Conservation (phyloP, 75 land plant species). For the Cupressus sempervirens region DNA sequence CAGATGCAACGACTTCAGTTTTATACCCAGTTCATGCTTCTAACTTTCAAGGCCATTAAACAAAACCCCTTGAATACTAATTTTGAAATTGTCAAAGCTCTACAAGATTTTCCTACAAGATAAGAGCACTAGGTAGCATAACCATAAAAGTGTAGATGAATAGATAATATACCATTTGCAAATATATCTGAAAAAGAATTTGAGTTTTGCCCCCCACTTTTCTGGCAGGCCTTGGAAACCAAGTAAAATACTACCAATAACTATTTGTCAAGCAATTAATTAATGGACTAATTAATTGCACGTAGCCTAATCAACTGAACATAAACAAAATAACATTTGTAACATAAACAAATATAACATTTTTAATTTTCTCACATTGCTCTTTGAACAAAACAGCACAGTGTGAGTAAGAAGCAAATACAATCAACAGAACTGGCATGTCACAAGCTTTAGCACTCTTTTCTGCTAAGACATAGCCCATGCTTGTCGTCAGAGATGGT, state of each 20-base stretch:
- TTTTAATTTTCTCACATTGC: conserved; percentile 4
- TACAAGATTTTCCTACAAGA: background rate
- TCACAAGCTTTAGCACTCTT: conserved; percentile 6
- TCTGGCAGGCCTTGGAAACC: too few species aligned
- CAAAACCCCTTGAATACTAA: background rate
- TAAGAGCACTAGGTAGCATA: background rate
- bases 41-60: background rate
- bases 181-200: background rate
- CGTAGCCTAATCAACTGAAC: background rate
- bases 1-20: background rate
- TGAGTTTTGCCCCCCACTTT: background rate
- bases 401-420: background rate
- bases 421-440: background rate
- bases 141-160: background rate
- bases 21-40: background rate
- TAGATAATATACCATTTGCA: background rate
- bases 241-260: too few species aligned
- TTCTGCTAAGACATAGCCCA: background rate
- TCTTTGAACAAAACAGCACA: background rate
- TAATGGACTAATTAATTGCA: background rate
- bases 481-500: background rate
- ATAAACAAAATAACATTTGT: background rate
- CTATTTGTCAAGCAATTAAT: too few species aligned
- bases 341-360: background rate
- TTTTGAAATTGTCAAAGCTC: background rate